These are phyloP conservation scores for Coemansia sp. DNA, from an alignment of 192 early-diverging fungal genomes.

Conservation along the genomic window DNA sequence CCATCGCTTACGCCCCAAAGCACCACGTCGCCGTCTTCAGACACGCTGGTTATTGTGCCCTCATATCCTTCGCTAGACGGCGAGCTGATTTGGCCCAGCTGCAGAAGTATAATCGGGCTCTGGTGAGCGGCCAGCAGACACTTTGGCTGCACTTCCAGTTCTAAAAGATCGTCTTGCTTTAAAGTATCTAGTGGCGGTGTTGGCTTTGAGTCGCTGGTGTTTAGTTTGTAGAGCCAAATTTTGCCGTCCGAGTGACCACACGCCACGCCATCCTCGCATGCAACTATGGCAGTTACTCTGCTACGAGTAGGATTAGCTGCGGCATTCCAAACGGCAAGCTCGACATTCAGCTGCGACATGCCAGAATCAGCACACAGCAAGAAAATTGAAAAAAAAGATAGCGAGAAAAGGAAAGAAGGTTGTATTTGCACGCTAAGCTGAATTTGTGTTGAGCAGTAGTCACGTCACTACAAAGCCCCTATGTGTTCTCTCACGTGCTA, in stretches of 20 bases:
- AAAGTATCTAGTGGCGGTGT: neutral
- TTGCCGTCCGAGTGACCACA: constrained; percentile 43
- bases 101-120: constrained; percentile 22
- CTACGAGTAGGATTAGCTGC: constrained; percentile 33
- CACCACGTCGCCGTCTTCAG: constrained; percentile 35
- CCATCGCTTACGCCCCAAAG: constrained; percentile 46
- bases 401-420: neutral
- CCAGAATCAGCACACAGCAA: neutral
- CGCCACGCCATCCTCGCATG: constrained; percentile 29
- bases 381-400: constrained; percentile 2
- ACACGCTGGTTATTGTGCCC: constrained; percentile 38
- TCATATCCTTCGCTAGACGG: constrained; percentile 31
- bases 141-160: constrained; percentile 25
- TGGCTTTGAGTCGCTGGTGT: neutral
- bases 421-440: neutral
- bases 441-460: neutral
- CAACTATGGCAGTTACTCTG: constrained; percentile 29
- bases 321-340: constrained; percentile 44
- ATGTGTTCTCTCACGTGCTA: neutral
- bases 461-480: neutral
- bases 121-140: constrained; percentile 34
- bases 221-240: constrained; percentile 47
- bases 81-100: constrained; percentile 30
- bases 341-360: constrained; percentile 32
- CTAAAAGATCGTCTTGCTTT: neutral